phyloP scores from a whole-genome alignment of 495 filamentous ascomycete genomes.

The Parathielavia appendiculata region DNA sequence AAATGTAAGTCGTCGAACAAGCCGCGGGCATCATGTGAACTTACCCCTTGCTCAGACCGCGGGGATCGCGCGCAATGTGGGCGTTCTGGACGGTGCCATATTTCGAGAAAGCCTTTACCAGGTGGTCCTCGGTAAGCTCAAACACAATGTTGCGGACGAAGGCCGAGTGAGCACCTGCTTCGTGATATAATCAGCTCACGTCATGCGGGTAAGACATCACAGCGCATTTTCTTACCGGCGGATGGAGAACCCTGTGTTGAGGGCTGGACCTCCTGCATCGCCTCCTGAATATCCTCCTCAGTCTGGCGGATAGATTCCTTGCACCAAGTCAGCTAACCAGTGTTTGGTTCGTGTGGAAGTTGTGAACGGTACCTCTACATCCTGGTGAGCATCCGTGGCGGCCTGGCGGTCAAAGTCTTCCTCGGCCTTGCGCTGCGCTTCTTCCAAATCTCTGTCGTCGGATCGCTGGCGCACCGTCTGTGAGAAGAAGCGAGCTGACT shows the following conservation, averaged over 20 bases:
- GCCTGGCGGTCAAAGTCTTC: slow-evolving; percentile 12
- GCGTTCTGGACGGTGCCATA: slow-evolving; percentile 56
- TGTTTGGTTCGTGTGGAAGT: background rate
- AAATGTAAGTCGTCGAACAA: slow-evolving; percentile 22
- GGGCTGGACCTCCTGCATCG: slow-evolving; percentile 9
- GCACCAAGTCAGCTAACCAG: background rate
- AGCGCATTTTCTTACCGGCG: background rate
- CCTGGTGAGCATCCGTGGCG: slow-evolving; percentile 5
- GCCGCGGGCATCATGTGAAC: slow-evolving; percentile 24
- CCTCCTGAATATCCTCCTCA: slow-evolving; percentile 19
- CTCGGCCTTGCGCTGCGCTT: slow-evolving; percentile 16
- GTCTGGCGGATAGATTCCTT: slow-evolving; percentile 11
- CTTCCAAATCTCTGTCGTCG: slow-evolving; percentile 24
- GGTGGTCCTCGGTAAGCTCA: slow-evolving; percentile 68
- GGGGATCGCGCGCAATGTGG: slow-evolving; percentile 59
- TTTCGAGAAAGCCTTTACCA: slow-evolving; percentile 59
- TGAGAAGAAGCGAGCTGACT: slow-evolving; percentile 37
- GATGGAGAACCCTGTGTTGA: background rate
- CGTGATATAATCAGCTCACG: background rate
- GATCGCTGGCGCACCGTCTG: slow-evolving; percentile 23
- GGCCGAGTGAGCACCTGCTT: slow-evolving; percentile 31
- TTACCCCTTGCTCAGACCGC: slow-evolving; percentile 85
- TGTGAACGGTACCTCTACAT: slow-evolving; percentile 4
- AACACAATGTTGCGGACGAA: slow-evolving; percentile 87
- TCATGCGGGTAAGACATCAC: background rate